phyloP scores from a whole-genome alignment of 2,329 filamentous ascomycete species.

The Ophiostoma populinum region DNA sequence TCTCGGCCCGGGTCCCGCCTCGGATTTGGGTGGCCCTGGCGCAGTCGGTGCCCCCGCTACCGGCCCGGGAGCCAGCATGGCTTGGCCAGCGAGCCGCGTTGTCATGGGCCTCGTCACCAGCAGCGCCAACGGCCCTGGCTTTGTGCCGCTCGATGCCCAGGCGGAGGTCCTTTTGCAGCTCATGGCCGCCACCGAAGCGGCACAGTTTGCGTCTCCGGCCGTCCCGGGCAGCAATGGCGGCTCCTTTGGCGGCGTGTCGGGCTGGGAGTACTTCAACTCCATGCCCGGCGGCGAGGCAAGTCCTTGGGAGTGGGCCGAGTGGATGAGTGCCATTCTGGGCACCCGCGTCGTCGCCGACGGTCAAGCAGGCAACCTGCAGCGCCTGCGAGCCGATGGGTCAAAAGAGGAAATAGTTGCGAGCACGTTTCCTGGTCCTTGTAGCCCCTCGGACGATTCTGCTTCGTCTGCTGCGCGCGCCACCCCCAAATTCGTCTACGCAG shows the following conservation, averaged over 20 bases:
- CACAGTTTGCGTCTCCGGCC: neutral
- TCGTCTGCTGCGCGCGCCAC: neutral
- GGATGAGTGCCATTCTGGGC: constrained; percentile 33
- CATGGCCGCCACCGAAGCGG: constrained; percentile 18
- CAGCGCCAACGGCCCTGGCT: constrained; percentile 50
- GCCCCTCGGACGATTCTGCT: too few relatives aligned
- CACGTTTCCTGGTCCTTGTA: too few relatives aligned
- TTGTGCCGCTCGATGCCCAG: constrained; percentile 40
- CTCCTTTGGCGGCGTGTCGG: constrained; percentile 61
- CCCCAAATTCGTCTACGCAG: neutral
- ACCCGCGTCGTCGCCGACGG: constrained; percentile 4
- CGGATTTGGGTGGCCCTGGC: too few relatives aligned
- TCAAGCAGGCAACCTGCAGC: neutral
- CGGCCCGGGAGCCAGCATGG: too few relatives aligned
- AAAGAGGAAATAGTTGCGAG: too few relatives aligned
- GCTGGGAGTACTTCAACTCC: constrained; percentile 74
- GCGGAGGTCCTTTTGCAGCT: constrained; percentile 33
- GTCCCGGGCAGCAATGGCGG: neutral
- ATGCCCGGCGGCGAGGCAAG: constrained; percentile 37
- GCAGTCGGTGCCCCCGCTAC: too few relatives aligned
- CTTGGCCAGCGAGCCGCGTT: constrained; percentile 51
- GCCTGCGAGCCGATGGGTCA: too few relatives aligned
- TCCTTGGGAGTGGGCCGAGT: constrained; percentile 59
- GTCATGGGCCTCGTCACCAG: constrained; percentile 64
- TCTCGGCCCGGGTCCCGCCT: constrained; percentile 49